Percentiles rank a stretch among this genome's conserved stretches.
These are phyloP conservation scores for Talaromyces islandicus DNA, from an alignment of 2,329 filamentous ascomycete genomes.

Conservation along the genomic window DNA sequence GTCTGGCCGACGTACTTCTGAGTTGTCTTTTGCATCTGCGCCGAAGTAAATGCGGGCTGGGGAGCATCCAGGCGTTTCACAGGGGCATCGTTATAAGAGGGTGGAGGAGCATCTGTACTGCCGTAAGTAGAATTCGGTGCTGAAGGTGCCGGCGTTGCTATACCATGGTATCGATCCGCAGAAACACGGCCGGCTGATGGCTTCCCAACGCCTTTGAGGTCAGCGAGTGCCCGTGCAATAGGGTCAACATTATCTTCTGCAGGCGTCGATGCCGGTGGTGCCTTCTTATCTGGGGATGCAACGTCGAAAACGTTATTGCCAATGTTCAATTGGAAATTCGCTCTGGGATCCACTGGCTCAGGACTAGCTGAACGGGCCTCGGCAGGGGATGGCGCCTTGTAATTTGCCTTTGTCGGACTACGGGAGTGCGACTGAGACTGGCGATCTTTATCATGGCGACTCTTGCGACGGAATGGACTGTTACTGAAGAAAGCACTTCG, in stretches of 20 bases:
- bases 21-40: constrained; percentile 91
- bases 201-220: constrained; percentile 83
- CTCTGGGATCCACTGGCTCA: constrained; percentile 83
- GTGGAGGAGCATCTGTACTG: constrained; percentile 61
- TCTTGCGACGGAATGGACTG: constrained; percentile 88
- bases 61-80: constrained; percentile 80
- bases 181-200: constrained; percentile 77
- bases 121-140: constrained; percentile 33
- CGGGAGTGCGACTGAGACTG: constrained; percentile 34
- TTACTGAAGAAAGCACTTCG: constrained; percentile 89
- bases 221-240: constrained; percentile 85
- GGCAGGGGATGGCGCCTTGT: constrained; percentile 18
- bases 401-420: constrained; percentile 46
- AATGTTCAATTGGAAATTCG: constrained; percentile 87
- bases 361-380: constrained; percentile 54
- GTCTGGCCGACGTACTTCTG: constrained; percentile 82
- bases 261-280: constrained; percentile 32
- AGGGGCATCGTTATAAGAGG: constrained; percentile 70
- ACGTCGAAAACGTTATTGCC: constrained; percentile 96
- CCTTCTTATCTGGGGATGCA: constrained; percentile 60
- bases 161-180: constrained; percentile 93
- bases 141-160: constrained; percentile 68
- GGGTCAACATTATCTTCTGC: constrained; percentile 67
- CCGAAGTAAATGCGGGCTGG: constrained; percentile 83
- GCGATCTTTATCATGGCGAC: constrained; percentile 65